Base-by-base conservation (phyloP, 1,284 basidiomycete species). In the Hemileccinum hortonii region DNA sequence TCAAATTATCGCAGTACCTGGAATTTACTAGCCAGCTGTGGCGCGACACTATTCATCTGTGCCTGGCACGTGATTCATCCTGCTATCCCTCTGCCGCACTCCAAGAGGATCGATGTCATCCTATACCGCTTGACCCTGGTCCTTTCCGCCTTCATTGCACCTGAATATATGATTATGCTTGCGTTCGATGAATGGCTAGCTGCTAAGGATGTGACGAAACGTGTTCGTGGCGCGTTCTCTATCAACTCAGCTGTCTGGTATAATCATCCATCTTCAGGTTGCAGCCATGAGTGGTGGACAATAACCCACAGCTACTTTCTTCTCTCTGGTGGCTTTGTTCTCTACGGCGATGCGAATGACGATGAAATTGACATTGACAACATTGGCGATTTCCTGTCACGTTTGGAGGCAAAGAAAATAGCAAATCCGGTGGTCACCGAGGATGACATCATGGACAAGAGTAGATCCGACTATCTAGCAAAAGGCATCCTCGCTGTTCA, bases 401-500 rank as follows among this genome's bases (percentile, higher is more conserved):
- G 21, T 26, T 6, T 50, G 15, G 29, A 49, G 42, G 12, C 30
- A 29, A n/a, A 33, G 39, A 11, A 39, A 12, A 60, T 59, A 15
- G 6, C 16, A 11, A 47, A 40, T 30, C 50, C 50, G 14, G 38
- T 30, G 1, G 45, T 62, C 18, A 58, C 59, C 2, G 49, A 59
- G 18, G 55, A 63, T 15, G 63, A 69, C 21, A 69, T 73, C 49
- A 45, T 40, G 37, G 68, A 71, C 44, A 59, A 57, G 22, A 69
- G 66, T 54, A 69, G 67, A 36, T 58, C 58, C 0, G 69, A 73
- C 37, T 5, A 9, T 26, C 26, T 26, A 26, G 30, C 30, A 14
- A 32, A 32, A 14, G 9, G 2, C 12, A 32, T 32, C 12, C 30
- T 32, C 12, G 14, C 6, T 32, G 14, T 32, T 15, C 30, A 32